Percentiles rank a stretch among this genome's conserved stretches.
Evolutionary conservation across 805 yeast species (phyloP).

Genomic region (Myxozyma nipponensis): DNA sequence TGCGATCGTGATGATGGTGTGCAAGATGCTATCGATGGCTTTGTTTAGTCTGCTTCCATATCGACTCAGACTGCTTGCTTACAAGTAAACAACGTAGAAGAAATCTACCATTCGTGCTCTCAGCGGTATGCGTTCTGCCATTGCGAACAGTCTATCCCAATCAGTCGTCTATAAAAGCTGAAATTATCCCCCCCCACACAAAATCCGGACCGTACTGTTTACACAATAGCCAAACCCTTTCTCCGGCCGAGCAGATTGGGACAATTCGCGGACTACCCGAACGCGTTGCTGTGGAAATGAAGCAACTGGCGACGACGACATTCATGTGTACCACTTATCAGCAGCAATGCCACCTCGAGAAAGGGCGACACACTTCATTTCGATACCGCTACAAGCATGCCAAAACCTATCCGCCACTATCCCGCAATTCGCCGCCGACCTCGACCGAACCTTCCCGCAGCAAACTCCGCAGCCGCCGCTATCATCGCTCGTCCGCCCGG

Average conservation of each 20-base stretch:
- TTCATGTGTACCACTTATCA: too few relatives aligned
- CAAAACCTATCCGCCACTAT: not conserved
- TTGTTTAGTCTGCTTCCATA: too few relatives aligned
- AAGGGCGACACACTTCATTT: conserved; percentile 16
- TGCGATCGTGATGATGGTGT: conserved; percentile 68
- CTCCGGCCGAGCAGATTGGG: too few relatives aligned
- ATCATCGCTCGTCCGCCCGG: conserved; percentile 9
- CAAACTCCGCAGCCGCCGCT: conserved; percentile 10
- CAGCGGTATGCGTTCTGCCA: not conserved
- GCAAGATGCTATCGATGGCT: conserved; percentile 43
- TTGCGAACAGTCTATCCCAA: too few relatives aligned
- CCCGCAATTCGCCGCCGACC: not conserved
- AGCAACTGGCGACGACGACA: too few relatives aligned
- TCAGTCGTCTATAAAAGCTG: too few relatives aligned
- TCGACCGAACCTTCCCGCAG: not conserved
- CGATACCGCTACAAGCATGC: conserved; percentile 19
- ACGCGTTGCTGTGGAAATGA: too few relatives aligned
- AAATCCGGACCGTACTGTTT: too few relatives aligned
- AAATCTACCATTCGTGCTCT: conserved; percentile 6
- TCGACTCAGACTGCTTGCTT: not conserved
- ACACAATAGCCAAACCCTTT: too few relatives aligned
- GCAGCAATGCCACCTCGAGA: not conserved
- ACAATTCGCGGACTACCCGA: too few relatives aligned
- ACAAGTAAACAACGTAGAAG: conserved; percentile 8
- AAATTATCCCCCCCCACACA: too few relatives aligned